These are phyloP conservation scores for Tetracentron sinense DNA, from an alignment of 164 flowering plant species.

Conservation along the genomic window DNA sequence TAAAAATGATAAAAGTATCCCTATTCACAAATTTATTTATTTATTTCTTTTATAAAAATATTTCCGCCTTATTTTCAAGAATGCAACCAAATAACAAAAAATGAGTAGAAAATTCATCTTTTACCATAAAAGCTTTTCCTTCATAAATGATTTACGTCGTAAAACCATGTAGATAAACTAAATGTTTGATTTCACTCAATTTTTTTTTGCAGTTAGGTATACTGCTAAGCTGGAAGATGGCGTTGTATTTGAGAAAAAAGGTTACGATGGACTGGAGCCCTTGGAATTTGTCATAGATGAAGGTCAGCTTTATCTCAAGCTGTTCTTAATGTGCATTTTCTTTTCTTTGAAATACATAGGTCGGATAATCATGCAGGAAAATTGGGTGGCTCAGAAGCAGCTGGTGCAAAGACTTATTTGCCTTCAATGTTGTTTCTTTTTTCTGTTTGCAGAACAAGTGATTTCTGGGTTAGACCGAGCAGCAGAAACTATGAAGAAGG, in stretches of 20 bases:
- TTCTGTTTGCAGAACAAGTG: constrained; percentile 50
- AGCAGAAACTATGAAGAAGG: constrained; percentile 62
- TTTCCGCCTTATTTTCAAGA: too few species aligned
- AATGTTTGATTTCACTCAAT: not conserved
- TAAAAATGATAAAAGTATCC: too few species aligned
- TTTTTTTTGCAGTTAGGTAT: constrained; percentile 47
- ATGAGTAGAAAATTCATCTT: too few species aligned
- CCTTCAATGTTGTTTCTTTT: not conserved
- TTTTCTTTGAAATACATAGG: not conserved
- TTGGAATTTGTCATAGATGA: constrained; percentile 53
- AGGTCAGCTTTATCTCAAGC: constrained; percentile 30
- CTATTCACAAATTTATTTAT: too few species aligned
- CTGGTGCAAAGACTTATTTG: not conserved
- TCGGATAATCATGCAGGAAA: not conserved
- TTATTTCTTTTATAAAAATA: too few species aligned
- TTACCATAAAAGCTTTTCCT: too few species aligned
- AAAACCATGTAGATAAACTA: too few species aligned
- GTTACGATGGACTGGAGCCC: constrained; percentile 39
- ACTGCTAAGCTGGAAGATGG: constrained; percentile 59
- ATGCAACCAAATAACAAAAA: too few species aligned
- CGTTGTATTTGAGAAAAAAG: constrained; percentile 56
- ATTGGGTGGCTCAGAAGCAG: not conserved
- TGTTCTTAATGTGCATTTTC: not conserved
- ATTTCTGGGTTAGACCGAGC: constrained; percentile 59
- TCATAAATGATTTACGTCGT: too few species aligned